These are phyloP conservation scores for Farysia itapuensis DNA, from an alignment of 1,284 basidiomycete genomes.

Conservation along the genomic window DNA sequence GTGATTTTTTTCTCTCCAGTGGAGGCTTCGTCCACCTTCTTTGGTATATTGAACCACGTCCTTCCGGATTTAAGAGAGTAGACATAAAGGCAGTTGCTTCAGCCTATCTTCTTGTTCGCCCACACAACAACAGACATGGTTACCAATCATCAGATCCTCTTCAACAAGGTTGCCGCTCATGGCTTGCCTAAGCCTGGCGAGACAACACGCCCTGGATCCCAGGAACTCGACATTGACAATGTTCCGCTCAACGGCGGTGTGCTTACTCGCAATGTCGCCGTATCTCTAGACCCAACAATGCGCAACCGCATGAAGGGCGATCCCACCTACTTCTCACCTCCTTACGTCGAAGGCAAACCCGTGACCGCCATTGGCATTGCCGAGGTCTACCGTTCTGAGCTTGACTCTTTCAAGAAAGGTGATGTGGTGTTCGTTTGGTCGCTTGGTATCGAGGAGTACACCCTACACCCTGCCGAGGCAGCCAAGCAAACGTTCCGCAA, in stretches of 20 bases:
- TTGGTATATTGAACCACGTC: no score
- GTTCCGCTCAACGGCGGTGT: constrained; percentile 30
- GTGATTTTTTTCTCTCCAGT: no score
- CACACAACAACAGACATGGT: no score
- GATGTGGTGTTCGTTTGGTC: constrained; percentile 27
- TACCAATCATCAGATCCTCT: constrained; percentile 37
- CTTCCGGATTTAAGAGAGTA: no score
- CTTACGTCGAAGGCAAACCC: constrained; percentile 19
- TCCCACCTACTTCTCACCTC: constrained; percentile 23
- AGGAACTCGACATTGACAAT: constrained; percentile 27
- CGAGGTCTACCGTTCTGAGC: constrained; percentile 25
- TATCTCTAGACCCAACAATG: constrained; percentile 41
- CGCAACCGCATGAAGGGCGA: constrained; percentile 40
- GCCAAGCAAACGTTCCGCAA: constrained; percentile 12
- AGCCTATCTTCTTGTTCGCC: no score
- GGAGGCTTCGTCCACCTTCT: no score
- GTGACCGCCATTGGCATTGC: constrained; percentile 28
- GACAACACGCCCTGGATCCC: constrained; percentile 12
- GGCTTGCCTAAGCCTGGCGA: constrained; percentile 32
- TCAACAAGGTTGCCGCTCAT: constrained; percentile 26
- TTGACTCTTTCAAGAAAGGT: constrained; percentile 6
- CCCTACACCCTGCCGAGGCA: constrained; percentile 6
- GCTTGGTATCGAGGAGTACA: constrained; percentile 27
- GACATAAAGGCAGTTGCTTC: no score
- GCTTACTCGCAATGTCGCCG: constrained; percentile 30